Percentiles rank a stretch among this genome's conserved stretches.
phyloP scores from a whole-genome alignment of 2,329 filamentous ascomycete species.

The Cordyceps farinosa region DNA sequence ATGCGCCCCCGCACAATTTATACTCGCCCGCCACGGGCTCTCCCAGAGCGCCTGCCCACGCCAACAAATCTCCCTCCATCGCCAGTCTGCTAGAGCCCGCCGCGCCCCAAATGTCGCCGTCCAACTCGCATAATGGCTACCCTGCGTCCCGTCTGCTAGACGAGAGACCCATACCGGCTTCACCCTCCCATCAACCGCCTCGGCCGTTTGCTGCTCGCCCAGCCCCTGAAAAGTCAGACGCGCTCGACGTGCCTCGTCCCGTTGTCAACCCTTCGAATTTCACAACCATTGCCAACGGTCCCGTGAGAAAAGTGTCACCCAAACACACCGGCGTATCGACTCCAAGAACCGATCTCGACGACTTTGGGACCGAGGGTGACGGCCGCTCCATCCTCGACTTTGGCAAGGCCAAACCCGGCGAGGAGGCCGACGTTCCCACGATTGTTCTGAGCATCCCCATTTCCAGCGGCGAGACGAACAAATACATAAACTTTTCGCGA shows the following conservation, averaged over 20 bases:
- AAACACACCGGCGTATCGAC: conserved; percentile 44
- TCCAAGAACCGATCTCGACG: conserved; percentile 51
- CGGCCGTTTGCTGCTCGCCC: conserved; percentile 28
- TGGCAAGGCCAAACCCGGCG: conserved; percentile 55
- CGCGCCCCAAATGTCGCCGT: conserved; percentile 30
- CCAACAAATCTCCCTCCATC: conserved; percentile 71
- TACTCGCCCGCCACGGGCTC: conserved; percentile 45
- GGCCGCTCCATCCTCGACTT: conserved; percentile 60
- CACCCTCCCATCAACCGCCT: conserved; percentile 39
- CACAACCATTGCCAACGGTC: conserved; percentile 39
- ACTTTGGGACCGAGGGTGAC: conserved; percentile 37
- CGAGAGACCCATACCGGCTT: conserved; percentile 38
- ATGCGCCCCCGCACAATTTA: conserved; percentile 55
- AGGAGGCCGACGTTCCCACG: conserved; percentile 62
- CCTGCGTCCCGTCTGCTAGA: conserved; percentile 32
- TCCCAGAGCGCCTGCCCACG: conserved; percentile 42
- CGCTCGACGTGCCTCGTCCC: conserved; percentile 31
- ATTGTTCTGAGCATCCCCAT: conserved; percentile 83
- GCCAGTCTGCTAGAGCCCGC: conserved; percentile 74
- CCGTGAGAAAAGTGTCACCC: conserved; percentile 45
- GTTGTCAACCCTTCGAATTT: conserved; percentile 39
- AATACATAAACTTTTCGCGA: conserved; percentile 92
- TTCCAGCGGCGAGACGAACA: conserved; percentile 70
- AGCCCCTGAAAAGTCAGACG: conserved; percentile 35
- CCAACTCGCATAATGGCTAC: conserved; percentile 24